phyloP scores from a whole-genome alignment of 495 filamentous ascomycete genomes.

The Thermochaetoides thermophila region DNA sequence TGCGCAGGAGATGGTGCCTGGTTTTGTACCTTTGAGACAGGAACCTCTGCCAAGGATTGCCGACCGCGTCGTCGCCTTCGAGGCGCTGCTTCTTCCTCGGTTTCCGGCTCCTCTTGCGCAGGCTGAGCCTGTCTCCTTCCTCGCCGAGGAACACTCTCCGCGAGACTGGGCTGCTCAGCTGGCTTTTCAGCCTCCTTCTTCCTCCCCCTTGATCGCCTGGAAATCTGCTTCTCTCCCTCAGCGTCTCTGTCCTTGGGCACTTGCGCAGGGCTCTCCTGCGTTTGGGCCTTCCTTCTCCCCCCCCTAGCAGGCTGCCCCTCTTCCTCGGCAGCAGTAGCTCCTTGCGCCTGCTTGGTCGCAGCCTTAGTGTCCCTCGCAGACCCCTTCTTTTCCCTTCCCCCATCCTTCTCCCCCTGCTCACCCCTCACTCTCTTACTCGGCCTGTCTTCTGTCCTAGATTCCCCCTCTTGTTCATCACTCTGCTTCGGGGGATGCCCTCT shows the following conservation, averaged over 20 bases:
- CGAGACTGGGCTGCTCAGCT: too few relatives aligned
- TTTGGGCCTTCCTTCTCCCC: background rate
- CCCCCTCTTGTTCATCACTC: too few relatives aligned
- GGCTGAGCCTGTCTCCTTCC: too few relatives aligned
- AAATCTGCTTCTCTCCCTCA: background rate
- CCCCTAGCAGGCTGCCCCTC: background rate
- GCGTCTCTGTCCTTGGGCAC: background rate
- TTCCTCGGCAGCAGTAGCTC: background rate
- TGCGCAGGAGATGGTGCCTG: background rate
- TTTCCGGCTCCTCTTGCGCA: constrained; percentile 1
- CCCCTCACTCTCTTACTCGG: too few relatives aligned
- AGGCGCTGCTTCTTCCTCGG: background rate
- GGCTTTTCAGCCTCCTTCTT: background rate
- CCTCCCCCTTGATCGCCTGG: background rate
- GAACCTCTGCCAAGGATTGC: constrained; percentile 11
- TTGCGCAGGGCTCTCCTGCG: background rate
- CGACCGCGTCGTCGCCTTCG: constrained; percentile 8
- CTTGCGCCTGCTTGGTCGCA: too few relatives aligned
- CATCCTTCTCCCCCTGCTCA: background rate
- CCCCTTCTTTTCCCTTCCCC: background rate
- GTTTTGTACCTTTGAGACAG: constrained; percentile 14
- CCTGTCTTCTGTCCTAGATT: too few relatives aligned
- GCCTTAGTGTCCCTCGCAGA: background rate
- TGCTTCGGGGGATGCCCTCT: too few relatives aligned
- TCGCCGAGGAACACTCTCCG: too few relatives aligned